A percentile compares a stretch with the other conserved stretches of the same genome.
Evolutionary conservation across 1,284 basidiomycete genomes (phyloP).

Genomic region (Xanthoconium separans): DNA sequence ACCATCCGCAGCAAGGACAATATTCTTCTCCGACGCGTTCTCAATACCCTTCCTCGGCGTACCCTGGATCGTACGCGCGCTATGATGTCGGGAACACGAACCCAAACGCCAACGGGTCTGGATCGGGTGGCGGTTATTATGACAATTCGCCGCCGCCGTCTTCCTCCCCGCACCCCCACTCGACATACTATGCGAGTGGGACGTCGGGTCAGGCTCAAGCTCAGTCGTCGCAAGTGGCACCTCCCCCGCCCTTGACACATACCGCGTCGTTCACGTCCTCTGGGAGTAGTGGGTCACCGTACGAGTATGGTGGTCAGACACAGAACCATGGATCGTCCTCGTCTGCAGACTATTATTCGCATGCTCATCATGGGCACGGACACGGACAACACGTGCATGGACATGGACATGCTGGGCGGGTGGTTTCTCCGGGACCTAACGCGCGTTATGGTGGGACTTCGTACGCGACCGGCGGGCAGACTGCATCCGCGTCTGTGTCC

Average conservation of each 20-base stretch:
- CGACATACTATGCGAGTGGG: constrained; percentile 24
- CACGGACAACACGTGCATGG: constrained; percentile 20
- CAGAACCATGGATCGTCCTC: constrained; percentile 19
- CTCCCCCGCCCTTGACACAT: constrained; percentile 17
- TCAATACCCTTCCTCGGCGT: constrained; percentile 26
- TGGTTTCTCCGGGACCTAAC: constrained; percentile 24
- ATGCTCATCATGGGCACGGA: constrained; percentile 21
- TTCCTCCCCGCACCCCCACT: constrained; percentile 21
- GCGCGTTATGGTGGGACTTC: constrained; percentile 18
- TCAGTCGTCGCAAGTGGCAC: constrained; percentile 22
- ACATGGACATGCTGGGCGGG: constrained; percentile 19
- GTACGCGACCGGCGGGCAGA: constrained; percentile 9
- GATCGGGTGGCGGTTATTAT: constrained; percentile 26
- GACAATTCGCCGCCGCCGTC: constrained; percentile 22
- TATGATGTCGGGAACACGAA: constrained; percentile 22
- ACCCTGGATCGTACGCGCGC: constrained; percentile 24
- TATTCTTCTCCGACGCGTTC: constrained; percentile 27
- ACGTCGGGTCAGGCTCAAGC: constrained; percentile 14
- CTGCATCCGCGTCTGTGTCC: constrained; percentile 3
- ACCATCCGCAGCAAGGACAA: constrained; percentile 34
- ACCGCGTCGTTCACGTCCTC: constrained; percentile 23
- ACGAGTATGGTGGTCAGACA: constrained; percentile 26
- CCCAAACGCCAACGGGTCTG: constrained; percentile 9
- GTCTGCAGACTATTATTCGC: constrained; percentile 26
- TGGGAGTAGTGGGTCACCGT: constrained; percentile 25